A percentile compares a stretch with the other conserved stretches of the same genome.
These are phyloP conservation scores for Lentinula edodes DNA, from an alignment of 768 basidiomycete genomes.

Conservation along the genomic window DNA sequence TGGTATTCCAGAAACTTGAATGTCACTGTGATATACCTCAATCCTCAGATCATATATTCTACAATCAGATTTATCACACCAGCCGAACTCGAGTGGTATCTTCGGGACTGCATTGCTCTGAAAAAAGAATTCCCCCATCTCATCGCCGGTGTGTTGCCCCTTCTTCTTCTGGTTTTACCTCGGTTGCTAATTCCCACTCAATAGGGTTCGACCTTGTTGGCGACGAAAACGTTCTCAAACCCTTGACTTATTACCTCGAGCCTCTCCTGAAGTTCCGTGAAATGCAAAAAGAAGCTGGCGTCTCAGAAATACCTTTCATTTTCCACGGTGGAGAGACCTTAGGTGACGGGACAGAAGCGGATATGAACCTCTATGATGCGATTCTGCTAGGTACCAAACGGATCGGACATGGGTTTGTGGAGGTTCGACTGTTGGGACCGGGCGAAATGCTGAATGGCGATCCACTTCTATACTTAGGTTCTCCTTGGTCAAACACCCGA, in stretches of 20 bases:
- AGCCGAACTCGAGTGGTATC: slow-evolving; percentile 56
- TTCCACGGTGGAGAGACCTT: slow-evolving; percentile 81
- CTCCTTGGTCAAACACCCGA: slow-evolving; percentile 74
- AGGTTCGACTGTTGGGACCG: neutral
- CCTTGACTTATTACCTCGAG: slow-evolving; percentile 58
- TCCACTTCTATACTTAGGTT: slow-evolving; percentile 35
- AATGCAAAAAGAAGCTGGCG: slow-evolving; percentile 47
- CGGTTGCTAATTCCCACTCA: no score
- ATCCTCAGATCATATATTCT: slow-evolving; percentile 60
- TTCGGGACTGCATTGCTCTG: slow-evolving; percentile 70
- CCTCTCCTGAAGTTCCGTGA: slow-evolving; percentile 54
- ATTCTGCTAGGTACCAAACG: slow-evolving; percentile 73
- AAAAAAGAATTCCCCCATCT: slow-evolving; percentile 73
- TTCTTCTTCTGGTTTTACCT: no score
- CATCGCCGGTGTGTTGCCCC: slow-evolving; percentile 47
- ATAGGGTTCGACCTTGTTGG: slow-evolving; percentile 81
- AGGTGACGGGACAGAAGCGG: slow-evolving; percentile 67
- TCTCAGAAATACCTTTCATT: slow-evolving; percentile 65
- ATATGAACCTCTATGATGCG: slow-evolving; percentile 74
- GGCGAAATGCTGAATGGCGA: neutral
- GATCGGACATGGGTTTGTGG: slow-evolving; percentile 70
- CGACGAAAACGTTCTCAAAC: slow-evolving; percentile 55
- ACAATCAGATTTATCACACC: slow-evolving; percentile 50
- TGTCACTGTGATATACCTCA: neutral
- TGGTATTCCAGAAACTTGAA: neutral